These are phyloP conservation scores for Tolypocladium endophyticum DNA, from an alignment of 2,329 filamentous ascomycete species.

Conservation along the genomic window DNA sequence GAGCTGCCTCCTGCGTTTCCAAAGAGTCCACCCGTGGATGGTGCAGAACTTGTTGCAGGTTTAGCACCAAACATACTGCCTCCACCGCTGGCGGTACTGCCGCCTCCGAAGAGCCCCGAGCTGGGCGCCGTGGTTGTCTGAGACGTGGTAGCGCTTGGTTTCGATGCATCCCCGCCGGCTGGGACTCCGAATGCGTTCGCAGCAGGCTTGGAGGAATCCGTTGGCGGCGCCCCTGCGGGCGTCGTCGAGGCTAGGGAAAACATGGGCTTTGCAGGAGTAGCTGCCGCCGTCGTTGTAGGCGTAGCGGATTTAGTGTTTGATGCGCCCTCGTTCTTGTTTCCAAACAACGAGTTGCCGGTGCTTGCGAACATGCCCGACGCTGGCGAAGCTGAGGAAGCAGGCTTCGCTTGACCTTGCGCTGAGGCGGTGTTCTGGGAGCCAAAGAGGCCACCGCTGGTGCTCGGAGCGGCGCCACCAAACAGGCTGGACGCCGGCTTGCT, in stretches of 20 bases:
- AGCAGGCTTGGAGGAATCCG: conserved; percentile 20
- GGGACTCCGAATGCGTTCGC: conserved; percentile 1
- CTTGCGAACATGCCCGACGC: conserved; percentile 19
- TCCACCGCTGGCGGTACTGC: conserved; percentile 10
- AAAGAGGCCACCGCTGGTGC: conserved; percentile 5
- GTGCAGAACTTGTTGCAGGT: conserved; percentile 10
- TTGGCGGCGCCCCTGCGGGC: conserved; percentile 39
- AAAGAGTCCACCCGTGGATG: conserved; percentile 14
- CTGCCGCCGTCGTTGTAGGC: conserved; percentile 16
- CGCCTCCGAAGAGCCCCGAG: conserved; percentile 19
- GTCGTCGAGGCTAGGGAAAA: conserved; percentile 37
- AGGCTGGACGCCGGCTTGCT: conserved; percentile 15
- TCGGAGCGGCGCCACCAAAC: conserved; percentile 10
- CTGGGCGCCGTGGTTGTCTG: conserved; percentile 10
- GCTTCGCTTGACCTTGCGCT: conserved; percentile 9
- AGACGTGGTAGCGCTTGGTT: background rate
- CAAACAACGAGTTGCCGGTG: conserved; percentile 18
- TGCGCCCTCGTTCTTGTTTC: conserved; percentile 7
- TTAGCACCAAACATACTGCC: conserved; percentile 9
- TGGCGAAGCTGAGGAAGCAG: conserved; percentile 15
- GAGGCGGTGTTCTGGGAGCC: conserved; percentile 3
- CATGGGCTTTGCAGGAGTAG: conserved; percentile 33
- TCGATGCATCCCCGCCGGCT: background rate
- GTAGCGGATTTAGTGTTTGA: conserved; percentile 7
- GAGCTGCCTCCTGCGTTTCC: conserved; percentile 9